Base-by-base conservation (phyloP, 2,329 filamentous ascomycete genomes). In the Helotiales sp. region DNA sequence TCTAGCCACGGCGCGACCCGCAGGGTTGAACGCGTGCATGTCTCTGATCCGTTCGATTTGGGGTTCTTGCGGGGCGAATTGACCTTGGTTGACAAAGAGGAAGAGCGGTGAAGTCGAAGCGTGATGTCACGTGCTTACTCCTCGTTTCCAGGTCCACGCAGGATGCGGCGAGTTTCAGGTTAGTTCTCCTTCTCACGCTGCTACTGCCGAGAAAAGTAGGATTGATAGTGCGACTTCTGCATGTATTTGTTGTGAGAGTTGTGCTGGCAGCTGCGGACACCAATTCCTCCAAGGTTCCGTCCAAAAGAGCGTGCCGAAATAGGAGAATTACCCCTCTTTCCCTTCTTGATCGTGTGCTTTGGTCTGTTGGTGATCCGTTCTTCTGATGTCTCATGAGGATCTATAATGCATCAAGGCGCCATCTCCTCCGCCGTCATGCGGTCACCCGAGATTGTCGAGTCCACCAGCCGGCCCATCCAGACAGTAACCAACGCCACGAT, bases 1-100 rank as follows among this genome's bases (percentile, higher is more conserved):
- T 54, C 57, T 33, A 55, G 52, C 38, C 56, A 60, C 65, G 62
- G 65, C 57, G 62, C 63, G 65, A 61, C 63, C 65, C 65, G 65
- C 65, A 62, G 38, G n/a, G 40, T 33, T 42, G 55, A 48, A 66
- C 58, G 58, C 61, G 59, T 67, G 65, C 65, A 46, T 63, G 58
- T 49, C 55, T 57, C 57, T 62, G 48, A 60, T 62, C 49, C 59
- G 60, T 61, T 58, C 59, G 56, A 53, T 46, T 52, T 44, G 50
- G 38, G 59, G 58, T 54, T 48, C 50, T 31, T 6, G 9, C 42
- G 40, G 53, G 52, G 57, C 57, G 48, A 61, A 63, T 62, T 29
- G 50, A 54, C 38, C 46, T 47, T 38, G 50, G 42, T 34, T 38
- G 34, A 27, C 24, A 22, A 38, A 24, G 15, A 31, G 27, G 50